Evolutionary conservation across 768 basidiomycete genomes (phyloP), one percentile per base, ranked within the genome.

Genomic region (Auricularia auricula-judae): DNA sequence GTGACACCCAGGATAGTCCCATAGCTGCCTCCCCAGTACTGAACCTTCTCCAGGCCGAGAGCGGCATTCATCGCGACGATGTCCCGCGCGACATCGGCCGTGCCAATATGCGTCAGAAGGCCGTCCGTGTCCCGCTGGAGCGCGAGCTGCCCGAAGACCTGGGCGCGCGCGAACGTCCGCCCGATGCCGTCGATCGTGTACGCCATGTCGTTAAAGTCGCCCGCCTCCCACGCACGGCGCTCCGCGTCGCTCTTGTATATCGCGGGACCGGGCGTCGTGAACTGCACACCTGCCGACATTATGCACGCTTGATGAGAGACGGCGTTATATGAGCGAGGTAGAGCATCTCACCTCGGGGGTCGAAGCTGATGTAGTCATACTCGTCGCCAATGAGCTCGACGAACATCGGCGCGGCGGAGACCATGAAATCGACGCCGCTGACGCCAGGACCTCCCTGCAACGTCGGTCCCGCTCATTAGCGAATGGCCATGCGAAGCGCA

Each of bases 31-130:
- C 73, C 74, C 74, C 74, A 76, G 62, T 76, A 76, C 64, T 73
- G 72, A 8, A 78, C 47, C 67, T 77, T 77, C 3, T 71, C 63
- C 35, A 61, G 65, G 7, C 74, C 76, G 62, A 74, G 67, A 0
- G 75, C 75, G 60, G 73, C 65, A 3, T 72, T 70, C 36, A 78
- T 78, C 36, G 68, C 67, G 4, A 78, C 65, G 75, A 78, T 77
- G 62, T 78, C 77, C 11, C 72, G 64, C 3, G 76, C 76, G 3
- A 75, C 76, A 56, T 75, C 69, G 3, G 76, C 76, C 1, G 76
- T 77, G 36, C 29, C 29, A 74, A 77, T 47, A 78, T 72, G 64
- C 74, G 72, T 35, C 63, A 4, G 11, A 29, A 21, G 29, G 23
- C 56, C 11, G 1, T 14, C 29, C 7, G 8, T 4, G 29, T 29